Percentiles rank a stretch among this genome's conserved stretches.
These are phyloP conservation scores for Meripilus lineatus DNA, from an alignment of 1,284 basidiomycete genomes.

Conservation along the genomic window DNA sequence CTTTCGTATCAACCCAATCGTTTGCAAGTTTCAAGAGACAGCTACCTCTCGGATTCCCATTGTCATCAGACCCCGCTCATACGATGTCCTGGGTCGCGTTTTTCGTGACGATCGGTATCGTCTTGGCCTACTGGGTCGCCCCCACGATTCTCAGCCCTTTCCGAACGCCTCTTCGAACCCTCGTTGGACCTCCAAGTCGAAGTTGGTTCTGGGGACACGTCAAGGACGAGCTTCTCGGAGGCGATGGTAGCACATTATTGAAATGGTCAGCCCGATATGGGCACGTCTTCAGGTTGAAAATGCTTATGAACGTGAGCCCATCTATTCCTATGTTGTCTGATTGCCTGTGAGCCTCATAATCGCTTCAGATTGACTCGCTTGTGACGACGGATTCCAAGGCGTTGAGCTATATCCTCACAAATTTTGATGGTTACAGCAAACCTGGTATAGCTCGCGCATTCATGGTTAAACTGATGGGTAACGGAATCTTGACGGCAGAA, in stretches of 20 bases:
- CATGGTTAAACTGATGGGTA: conserved; percentile 24
- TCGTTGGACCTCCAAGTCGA: conserved; percentile 46
- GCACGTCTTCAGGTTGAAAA: conserved; percentile 40
- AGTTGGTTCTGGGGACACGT: conserved; percentile 53
- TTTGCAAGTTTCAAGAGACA: no score
- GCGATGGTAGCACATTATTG: conserved; percentile 40
- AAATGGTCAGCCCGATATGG: conserved; percentile 57
- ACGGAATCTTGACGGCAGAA: conserved; percentile 40
- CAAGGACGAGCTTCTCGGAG: conserved; percentile 35
- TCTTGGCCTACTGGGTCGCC: neutral
- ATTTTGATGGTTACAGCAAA: conserved; percentile 38
- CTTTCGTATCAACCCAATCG: no score
- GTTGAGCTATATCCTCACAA: conserved; percentile 44
- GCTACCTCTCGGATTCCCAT: no score
- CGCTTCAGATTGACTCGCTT: conserved; percentile 33
- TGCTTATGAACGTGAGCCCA: conserved; percentile 40
- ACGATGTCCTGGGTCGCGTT: no score
- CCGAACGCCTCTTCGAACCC: conserved; percentile 36
- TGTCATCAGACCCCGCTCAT: no score
- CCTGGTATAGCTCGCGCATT: conserved; percentile 17
- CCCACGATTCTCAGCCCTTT: neutral
- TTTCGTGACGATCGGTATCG: neutral
- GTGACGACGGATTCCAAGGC: conserved; percentile 46
- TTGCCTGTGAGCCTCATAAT: neutral
- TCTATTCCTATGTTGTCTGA: neutral